Base-by-base conservation (phyloP, 2,329 filamentous ascomycete genomes). In the Cladosporium sp. region DNA sequence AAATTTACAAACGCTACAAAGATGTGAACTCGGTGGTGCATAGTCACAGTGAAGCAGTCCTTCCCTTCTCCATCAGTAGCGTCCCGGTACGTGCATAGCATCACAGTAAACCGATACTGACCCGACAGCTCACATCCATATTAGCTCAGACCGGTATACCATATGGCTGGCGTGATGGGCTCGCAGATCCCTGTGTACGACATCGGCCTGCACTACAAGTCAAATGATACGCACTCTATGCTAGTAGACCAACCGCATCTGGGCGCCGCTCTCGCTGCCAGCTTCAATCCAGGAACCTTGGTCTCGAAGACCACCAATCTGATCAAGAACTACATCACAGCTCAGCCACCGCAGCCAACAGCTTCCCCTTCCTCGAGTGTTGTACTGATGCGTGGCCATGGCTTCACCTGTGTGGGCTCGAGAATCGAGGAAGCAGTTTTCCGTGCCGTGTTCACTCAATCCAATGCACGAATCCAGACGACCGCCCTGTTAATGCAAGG, bases 141-240 rank as follows among this genome's bases (percentile, higher is more conserved):
- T 13, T 22, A 22, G 1, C 59, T 78, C 52, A 62, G 62, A 6
- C 67, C 75, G 2, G 62, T 65, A 30, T 63, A 60, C 43, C 71
- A 74, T 53, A 72, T 72, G 70, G 71, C 66, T 7, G 71, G 70
- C 13, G 71, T 73, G 19, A 59, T 73, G 25, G 70, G 69, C 68
- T 20, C 58, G 19, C 56, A 59, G 27, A 56, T 62, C 13, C 67
- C 67, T 0, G 56, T 68, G 15, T 69, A 59, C 51, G 65, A 69
- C 52, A 65, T 67, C 38, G 46, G 49, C 16, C 51, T 58, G 36
- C 60, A 65, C 41, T 68, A 68, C 54, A 59, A 57, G 33, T 42
- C 55, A 20, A 57, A 55, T 7, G 60, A 65, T 35, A 22, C 48
- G 12, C 64, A 68, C 40, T 62, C 65, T 13, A 39, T 69, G 45